Evolutionary conservation across 345 rosid genomes (phyloP), one percentile per base, ranked within the genome.

Genomic region (Carallia pectinifolia): DNA sequence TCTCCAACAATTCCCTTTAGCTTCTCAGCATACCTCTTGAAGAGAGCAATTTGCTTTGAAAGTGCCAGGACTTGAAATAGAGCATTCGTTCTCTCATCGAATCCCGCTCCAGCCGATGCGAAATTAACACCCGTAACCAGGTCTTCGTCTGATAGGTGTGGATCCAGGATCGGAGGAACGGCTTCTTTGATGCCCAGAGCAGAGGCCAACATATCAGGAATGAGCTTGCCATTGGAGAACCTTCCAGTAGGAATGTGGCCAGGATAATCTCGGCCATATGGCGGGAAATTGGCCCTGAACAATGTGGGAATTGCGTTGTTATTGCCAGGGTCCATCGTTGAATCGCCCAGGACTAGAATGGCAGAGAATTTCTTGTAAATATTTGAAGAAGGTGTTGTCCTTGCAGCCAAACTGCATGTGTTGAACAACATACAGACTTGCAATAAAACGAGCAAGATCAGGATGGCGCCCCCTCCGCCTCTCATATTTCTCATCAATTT

Each of bases 241-340:
- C 81, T 69, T 36, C 81, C 78, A 0, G 75, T 74, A 7, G 74
- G 55, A 4, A 33, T 15, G n/a, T 36, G 50, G 15, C 55, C 55
- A 4, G n/a, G 61, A 47, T 56, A 77, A 56, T 77, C 68, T 38
- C 38, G 17, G 19, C 77, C 77, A 44, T 77, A 77, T 15, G 81
- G 81, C 0, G n/a, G 58, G 16, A 33, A 59, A 18, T 77, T 47
- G 4, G 74, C 77, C 65, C 65, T 72, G 37, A 38, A 12, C 18
- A 56, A 8, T 44, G 74, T 63, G 19, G 31, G 1, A 12, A 77
- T 18, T 18, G 60, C 59, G 65, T 77, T 65, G 65, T 73, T 77
- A 65, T 73, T 77, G 18, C 81, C 81, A 1, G 74, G 38, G 34
- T 77, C 81, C 6, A 77, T 56, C 2, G 74, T 47, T 16, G 81